Evolutionary conservation across 2,329 filamentous ascomycete genomes (phyloP).

Genomic region (Hymenoscyphus fructigenus): DNA sequence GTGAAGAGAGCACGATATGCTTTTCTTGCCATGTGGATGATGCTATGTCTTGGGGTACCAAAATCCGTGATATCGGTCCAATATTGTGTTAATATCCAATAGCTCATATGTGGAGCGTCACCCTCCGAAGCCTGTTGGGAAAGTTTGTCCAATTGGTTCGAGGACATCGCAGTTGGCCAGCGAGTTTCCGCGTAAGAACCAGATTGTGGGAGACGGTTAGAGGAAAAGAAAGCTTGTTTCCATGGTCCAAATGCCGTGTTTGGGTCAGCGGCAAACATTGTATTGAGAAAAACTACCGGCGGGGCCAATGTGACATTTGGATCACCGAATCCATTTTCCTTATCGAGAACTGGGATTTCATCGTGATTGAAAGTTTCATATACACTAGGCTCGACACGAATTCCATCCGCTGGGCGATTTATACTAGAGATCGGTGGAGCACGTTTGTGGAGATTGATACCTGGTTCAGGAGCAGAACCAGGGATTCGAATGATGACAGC

Average conservation of each 20-base stretch:
- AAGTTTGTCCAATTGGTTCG: conserved; percentile 20
- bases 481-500: conserved; percentile 25
- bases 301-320: not conserved
- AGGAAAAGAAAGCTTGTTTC: conserved; percentile 18
- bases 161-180: conserved; percentile 6
- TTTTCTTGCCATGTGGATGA: conserved; percentile 15
- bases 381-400: not conserved
- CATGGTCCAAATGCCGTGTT: not conserved
- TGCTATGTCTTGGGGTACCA: conserved; percentile 6
- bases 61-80: conserved; percentile 12
- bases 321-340: conserved; percentile 10
- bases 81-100: conserved; percentile 22
- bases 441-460: not conserved
- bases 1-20: conserved; percentile 15
- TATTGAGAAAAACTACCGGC: not conserved
- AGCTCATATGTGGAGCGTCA: conserved; percentile 11
- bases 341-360: conserved; percentile 6
- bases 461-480: conserved; percentile 12
- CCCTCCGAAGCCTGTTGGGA: not conserved
- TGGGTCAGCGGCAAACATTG: not conserved
- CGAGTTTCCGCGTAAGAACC: conserved; percentile 23
- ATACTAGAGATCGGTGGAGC: not conserved
- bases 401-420: not conserved
- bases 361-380: not conserved
- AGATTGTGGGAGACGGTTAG: conserved; percentile 10